Conservation (phyloP, 768 basidiomycete species). For the Calocera viscosa region DNA sequence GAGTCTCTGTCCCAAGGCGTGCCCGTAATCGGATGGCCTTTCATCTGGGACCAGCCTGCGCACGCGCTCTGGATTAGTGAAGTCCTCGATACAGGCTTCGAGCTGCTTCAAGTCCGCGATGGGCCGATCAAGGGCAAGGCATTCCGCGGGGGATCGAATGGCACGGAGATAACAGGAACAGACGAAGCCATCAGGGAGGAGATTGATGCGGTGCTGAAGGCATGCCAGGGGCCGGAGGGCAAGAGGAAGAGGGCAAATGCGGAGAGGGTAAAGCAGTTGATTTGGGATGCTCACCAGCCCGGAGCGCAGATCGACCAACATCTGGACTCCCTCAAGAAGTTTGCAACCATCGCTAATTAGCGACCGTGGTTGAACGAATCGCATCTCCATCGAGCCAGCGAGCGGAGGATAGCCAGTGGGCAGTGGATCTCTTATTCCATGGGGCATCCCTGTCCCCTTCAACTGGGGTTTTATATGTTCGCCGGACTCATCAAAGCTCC, state of each 20-base stretch:
- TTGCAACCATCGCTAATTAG: background rate
- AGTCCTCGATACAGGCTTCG: constrained; percentile 17
- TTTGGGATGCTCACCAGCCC: constrained; percentile 13
- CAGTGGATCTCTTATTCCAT: too few species aligned
- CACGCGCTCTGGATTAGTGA: constrained; percentile 19
- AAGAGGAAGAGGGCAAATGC: constrained; percentile 19
- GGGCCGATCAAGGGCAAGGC: constrained; percentile 16
- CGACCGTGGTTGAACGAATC: too few species aligned
- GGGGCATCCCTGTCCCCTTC: too few species aligned
- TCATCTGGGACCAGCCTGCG: constrained; percentile 20
- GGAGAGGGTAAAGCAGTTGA: constrained; percentile 10
- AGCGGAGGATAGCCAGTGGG: too few species aligned
- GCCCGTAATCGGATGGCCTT: constrained; percentile 21
- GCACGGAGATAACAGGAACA: constrained; percentile 12
- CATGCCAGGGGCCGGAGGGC: constrained; percentile 21
- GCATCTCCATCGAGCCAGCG: too few species aligned
- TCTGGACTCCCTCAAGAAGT: background rate
- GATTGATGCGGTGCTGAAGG: constrained; percentile 16
- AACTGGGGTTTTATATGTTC: too few species aligned
- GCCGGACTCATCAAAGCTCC: too few species aligned
- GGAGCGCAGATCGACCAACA: constrained; percentile 8
- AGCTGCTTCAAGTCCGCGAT: constrained; percentile 19
- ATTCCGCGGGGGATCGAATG: constrained; percentile 7
- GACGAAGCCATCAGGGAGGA: constrained; percentile 21
- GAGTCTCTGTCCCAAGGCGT: background rate